Conservation (phyloP, 306 rosid genomes). For the Neltuma alba region DNA sequence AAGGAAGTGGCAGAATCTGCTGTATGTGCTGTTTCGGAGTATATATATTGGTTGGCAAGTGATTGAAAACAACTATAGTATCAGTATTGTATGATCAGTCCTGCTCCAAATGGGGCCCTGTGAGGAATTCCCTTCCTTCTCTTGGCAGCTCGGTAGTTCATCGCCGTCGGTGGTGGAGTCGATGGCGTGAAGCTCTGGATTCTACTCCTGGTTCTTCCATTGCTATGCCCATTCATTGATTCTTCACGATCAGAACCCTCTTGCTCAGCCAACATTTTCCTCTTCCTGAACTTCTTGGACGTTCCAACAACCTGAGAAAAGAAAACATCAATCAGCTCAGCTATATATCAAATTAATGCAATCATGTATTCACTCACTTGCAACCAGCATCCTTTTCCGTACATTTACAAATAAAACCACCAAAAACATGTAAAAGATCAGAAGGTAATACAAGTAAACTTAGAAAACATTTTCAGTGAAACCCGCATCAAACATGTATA, state of each 20-base stretch:
- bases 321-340: conserved; percentile 12
- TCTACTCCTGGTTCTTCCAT: conserved; percentile 41
- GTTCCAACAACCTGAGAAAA: conserved; percentile 60
- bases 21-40: conserved; percentile 29
- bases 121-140: conserved; percentile 72
- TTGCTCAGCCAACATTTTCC: conserved; percentile 36
- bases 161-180: conserved; percentile 64
- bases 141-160: conserved; percentile 53
- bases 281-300: conserved; percentile 55
- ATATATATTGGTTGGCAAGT: conserved; percentile 38
- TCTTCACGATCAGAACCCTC: conserved; percentile 57
- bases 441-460: background rate
- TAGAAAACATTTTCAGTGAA: background rate
- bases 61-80: conserved; percentile 31
- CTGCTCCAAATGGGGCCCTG: conserved; percentile 73
- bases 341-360: background rate
- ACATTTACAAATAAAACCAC: conserved; percentile 29
- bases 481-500: background rate
- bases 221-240: conserved; percentile 45
- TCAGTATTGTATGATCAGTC: conserved; percentile 55
- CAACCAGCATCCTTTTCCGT: conserved; percentile 29
- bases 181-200: conserved; percentile 64
- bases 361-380: conserved; percentile 1
- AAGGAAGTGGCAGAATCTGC: conserved; percentile 35
- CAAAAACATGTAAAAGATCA: background rate